Base-by-base conservation (phyloP, 1,284 basidiomycete species). In the Agroathelia rolfsii region DNA sequence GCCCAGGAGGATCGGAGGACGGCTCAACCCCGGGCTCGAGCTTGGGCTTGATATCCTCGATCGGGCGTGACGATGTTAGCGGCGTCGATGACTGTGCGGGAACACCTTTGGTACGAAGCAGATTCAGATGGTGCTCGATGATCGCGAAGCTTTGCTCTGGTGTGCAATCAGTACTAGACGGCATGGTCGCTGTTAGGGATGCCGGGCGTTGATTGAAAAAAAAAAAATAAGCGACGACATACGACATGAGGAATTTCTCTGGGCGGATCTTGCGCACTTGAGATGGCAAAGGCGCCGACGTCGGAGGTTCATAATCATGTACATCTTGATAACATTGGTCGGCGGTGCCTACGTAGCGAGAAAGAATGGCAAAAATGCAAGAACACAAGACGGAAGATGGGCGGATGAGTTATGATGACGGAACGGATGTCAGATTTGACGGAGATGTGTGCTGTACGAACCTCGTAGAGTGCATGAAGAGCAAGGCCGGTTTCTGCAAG, bases 401-500 rank as follows among this genome's bases (percentile, higher is more conserved):
- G 13, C 30, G 30, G 15, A 8, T n/a, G 32, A 35, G 36, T 12
- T 27, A 41, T 4, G 26, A 35, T 13, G 13, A 8, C 1, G 10
- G 25, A 3, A 13, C 12, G 22, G 11, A 17, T 6, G 11, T 21
- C 9, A 11, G 16, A 41, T 24, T 13, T n/a, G 17, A 21, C n/a
- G 20, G n/a, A n/a, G 15, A 12, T 17, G 6, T 14, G 6, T 29
- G 16, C 10, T 24, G 6, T 21, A 44, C 51, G 41, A 39, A 75
- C 80, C 80, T 61, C 82, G 64, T 41, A 86, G 62, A 28, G 85
- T 80, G 49, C 82, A 86, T 16, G 80, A 83, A 4, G 82, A 85
- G 48, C 82, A 86, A 10, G 82, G 82, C 4, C 82, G 76, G 45
- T 81, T 83, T 56, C 83, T 84, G 50, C 41, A 11, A 6, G 30